Evolutionary conservation across 495 filamentous ascomycete genomes (phyloP).

Genomic region (Aspergillus nidulans): DNA sequence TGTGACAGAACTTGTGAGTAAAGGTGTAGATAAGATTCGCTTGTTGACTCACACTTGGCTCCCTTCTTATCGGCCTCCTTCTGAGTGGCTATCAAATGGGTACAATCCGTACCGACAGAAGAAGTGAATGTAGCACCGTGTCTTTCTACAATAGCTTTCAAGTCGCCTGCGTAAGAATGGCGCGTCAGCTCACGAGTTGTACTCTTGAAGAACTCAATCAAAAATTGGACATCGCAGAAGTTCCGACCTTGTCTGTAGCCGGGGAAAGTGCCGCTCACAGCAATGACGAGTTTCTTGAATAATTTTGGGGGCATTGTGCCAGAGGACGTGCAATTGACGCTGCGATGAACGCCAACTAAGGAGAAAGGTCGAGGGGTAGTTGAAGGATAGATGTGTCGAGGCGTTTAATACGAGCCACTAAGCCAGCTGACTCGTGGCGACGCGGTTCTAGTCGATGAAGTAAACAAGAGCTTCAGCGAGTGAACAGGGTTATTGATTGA

Average conservation of each 20-base stretch:
- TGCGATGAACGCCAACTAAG: not conserved
- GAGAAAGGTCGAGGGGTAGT: not conserved
- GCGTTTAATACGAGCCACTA: not conserved
- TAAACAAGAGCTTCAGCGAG: not conserved
- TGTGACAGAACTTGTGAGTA: not conserved
- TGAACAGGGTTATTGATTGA: not conserved
- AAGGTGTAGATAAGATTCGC: not conserved
- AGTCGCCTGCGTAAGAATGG: constrained; percentile 23
- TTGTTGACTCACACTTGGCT: constrained; percentile 31
- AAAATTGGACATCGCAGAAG: not conserved
- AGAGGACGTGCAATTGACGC: not conserved
- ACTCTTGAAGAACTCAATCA: not conserved
- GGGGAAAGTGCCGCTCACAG: constrained; percentile 58
- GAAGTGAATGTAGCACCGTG: constrained; percentile 48
- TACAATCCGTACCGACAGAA: constrained; percentile 46
- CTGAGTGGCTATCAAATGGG: constrained; percentile 56
- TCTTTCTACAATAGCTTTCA: constrained; percentile 34
- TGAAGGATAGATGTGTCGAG: not conserved
- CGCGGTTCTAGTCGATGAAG: not conserved
- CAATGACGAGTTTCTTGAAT: constrained; percentile 48
- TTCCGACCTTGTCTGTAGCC: constrained; percentile 47
- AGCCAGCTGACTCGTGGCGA: constrained; percentile 1
- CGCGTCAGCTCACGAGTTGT: not conserved
- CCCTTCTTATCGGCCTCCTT: constrained; percentile 48
- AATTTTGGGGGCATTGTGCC: constrained; percentile 23